Evolutionary conservation across 805 yeast species (phyloP).

Genomic region (Saccharomycopsis babjevae): DNA sequence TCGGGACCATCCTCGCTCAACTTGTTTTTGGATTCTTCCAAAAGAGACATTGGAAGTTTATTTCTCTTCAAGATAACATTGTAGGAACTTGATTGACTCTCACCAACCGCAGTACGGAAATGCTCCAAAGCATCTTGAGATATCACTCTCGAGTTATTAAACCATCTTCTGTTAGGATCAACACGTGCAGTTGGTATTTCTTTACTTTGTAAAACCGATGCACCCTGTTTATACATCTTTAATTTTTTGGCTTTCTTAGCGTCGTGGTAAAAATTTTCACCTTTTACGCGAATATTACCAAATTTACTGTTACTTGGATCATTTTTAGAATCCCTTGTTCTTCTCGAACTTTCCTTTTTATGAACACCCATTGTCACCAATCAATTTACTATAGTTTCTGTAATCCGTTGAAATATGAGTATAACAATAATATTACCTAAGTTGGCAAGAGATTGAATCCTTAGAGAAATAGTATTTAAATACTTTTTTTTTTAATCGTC

Average conservation of each 20-base stretch:
- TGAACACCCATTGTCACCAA: slow-evolving; percentile 69
- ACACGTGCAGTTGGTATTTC: slow-evolving; percentile 87
- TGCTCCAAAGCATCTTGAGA: slow-evolving; percentile 94
- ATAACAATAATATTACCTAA: neutral
- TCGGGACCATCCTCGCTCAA: slow-evolving; percentile 26
- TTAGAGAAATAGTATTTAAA: neutral
- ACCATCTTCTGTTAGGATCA: slow-evolving; percentile 95
- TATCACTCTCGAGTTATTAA: slow-evolving; percentile 93
- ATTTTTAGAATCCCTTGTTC: slow-evolving; percentile 70
- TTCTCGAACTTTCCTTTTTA: slow-evolving; percentile 83
- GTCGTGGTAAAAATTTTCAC: slow-evolving; percentile 94
- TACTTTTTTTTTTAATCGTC: neutral
- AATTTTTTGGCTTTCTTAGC: slow-evolving; percentile 84
- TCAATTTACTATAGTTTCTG: slow-evolving; percentile 38
- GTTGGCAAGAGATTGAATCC: neutral
- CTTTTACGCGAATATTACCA: slow-evolving; percentile 88
- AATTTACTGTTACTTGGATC: slow-evolving; percentile 35
- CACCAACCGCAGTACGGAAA: slow-evolving; percentile 90
- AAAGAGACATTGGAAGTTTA: slow-evolving; percentile 88
- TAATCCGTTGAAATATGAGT: slow-evolving; percentile 45
- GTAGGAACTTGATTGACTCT: slow-evolving; percentile 42
- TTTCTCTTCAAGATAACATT: slow-evolving; percentile 82
- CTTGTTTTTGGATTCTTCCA: slow-evolving; percentile 52
- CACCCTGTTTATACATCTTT: slow-evolving; percentile 91
- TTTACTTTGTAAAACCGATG: slow-evolving; percentile 81